Evolutionary conservation across 495 filamentous ascomycete genomes (phyloP), one percentile per base, ranked within the genome.

Genomic region (Penicillium silybi): DNA sequence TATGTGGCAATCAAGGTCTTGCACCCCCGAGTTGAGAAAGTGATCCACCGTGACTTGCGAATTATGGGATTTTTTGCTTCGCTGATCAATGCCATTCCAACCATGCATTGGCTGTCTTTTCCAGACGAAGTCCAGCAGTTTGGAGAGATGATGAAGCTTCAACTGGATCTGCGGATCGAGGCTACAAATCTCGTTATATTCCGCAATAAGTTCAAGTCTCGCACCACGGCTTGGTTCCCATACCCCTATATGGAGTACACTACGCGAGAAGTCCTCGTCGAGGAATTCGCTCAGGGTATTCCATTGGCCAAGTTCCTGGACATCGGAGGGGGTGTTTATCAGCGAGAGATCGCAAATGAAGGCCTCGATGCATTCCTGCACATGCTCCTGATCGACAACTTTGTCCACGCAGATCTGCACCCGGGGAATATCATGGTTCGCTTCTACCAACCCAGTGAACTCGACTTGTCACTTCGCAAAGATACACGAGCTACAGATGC

Each of bases 371-470:
- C 92, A n/a, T 99, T 99, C 71, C 69, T 99, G 48, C 90, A 90
- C 53, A 99, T 99, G 95, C 77, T 99, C 3, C 78, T 99, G 11
- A 86, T 99, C 45, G 95, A 99, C 65, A 97, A 99, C 62, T 99
- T 99, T 65, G 84, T 97, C 46, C 95, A 99, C 59, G 93, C 95
- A n/a, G 95, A 99, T 68, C 75, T 99, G 9, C 95, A 99, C 60
- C 95, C 95, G 0, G 95, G 95, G 7, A 99, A 99, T 65, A 97
- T 99, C 73, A 97, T 99, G 92, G 95, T 99, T 41, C 90, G 95
- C 52, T 99, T 99, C 71, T 96, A 97, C 72, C 82, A 93, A 61
- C 85, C 90, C 0, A 83, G 83, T 27, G 77, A 84, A 48, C 80
- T 95, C 4, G 75, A 80, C 52, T 72, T 91, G 9, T 77, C 80